Conservation (phyloP, 108 stramenopile genomes). For the Skeletonema grethae region DNA sequence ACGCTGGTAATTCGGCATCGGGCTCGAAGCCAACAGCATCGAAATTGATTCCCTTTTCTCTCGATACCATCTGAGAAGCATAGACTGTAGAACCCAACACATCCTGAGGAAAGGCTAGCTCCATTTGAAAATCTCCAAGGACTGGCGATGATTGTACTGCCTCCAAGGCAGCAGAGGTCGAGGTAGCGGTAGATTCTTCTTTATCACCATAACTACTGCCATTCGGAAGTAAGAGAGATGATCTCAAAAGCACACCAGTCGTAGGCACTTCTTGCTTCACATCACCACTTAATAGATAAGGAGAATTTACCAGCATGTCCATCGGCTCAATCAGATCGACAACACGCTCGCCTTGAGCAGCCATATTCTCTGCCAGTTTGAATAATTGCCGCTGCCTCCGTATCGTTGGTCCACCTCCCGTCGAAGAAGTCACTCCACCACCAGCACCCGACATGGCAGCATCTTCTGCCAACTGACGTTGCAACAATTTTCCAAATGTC, state of each 20-base stretch:
- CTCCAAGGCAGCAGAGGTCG: conserved; percentile 5
- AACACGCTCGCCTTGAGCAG: conserved; percentile 84
- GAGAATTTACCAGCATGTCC: conserved; percentile 58
- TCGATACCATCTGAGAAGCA: conserved; percentile 63
- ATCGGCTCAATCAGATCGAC: conserved; percentile 78
- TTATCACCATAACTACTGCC: not conserved
- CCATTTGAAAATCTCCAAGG: conserved; percentile 59
- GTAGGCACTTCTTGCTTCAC: not conserved
- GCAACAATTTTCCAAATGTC: conserved; percentile 83
- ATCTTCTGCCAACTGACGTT: conserved; percentile 67
- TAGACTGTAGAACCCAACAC: conserved; percentile 68
- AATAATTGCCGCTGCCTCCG: conserved; percentile 52
- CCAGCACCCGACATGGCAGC: not conserved
- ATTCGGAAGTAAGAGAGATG: conserved; percentile 3
- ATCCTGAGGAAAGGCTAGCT: conserved; percentile 79
- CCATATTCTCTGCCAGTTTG: conserved; percentile 67
- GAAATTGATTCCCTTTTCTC: conserved; percentile 69
- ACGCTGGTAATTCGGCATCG: conserved; percentile 71
- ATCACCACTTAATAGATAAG: conserved; percentile 35
- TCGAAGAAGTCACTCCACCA: conserved; percentile 13
- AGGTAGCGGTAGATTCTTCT: conserved; percentile 10
- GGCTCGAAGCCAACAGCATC: conserved; percentile 56
- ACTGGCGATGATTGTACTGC: conserved; percentile 25
- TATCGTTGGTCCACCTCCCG: conserved; percentile 19
- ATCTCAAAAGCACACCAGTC: conserved; percentile 8